Evolutionary conservation across 768 basidiomycete genomes (phyloP).

Genomic region (Cubamyces sp.): DNA sequence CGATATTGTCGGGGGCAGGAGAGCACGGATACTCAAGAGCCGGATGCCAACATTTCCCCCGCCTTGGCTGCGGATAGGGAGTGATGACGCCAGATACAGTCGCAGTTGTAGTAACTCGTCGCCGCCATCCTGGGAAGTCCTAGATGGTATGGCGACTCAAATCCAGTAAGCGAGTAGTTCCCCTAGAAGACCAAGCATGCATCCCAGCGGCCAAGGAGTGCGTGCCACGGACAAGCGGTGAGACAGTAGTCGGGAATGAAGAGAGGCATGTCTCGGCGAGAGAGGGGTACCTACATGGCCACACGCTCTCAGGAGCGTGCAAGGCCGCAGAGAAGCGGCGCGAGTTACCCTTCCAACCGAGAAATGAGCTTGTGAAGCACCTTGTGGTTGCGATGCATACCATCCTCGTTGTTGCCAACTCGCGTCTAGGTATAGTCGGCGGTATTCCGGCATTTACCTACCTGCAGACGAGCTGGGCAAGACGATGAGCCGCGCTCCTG

Average conservation of each 20-base stretch:
- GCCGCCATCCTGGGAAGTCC: neutral
- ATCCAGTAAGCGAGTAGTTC: neutral
- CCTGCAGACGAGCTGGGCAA: neutral
- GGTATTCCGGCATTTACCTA: neutral
- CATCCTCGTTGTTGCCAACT: neutral
- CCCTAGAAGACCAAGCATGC: neutral
- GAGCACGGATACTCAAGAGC: too few species aligned
- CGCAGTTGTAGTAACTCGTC: neutral
- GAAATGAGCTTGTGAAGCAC: neutral
- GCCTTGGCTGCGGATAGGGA: neutral
- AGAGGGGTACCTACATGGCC: conserved; percentile 2
- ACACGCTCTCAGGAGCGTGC: conserved; percentile 1
- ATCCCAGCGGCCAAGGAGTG: neutral
- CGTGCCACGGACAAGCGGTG: neutral
- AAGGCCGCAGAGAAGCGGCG: neutral
- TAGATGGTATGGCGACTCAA: neutral
- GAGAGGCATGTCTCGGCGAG: neutral
- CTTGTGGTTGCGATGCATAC: neutral
- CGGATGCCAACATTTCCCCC: too few species aligned
- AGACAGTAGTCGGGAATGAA: neutral
- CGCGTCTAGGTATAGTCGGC: neutral
- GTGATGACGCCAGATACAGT: neutral
- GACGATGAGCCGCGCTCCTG: neutral
- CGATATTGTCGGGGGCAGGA: too few species aligned
- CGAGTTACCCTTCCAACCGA: conserved; percentile 4